phyloP scores from a whole-genome alignment of 768 basidiomycete genomes.

The Rhodotorula babjevae region DNA sequence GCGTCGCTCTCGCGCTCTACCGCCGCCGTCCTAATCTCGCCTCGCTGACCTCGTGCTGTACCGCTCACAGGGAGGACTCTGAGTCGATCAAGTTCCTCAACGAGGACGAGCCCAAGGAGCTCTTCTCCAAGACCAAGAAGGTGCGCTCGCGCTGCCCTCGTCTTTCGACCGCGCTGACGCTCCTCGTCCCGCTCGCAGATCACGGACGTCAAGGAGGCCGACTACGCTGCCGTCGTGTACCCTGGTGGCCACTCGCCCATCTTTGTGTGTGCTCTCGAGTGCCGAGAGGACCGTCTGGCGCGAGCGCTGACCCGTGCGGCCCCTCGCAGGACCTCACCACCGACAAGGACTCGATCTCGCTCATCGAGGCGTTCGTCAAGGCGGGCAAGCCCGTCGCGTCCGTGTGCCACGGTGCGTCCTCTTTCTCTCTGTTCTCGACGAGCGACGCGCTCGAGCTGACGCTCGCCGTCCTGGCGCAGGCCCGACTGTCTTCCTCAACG shows the following conservation, averaged over 20 bases:
- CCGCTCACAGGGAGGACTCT: slow-evolving; percentile 52
- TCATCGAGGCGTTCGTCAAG: slow-evolving; percentile 50
- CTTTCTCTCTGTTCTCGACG: too few relatives aligned
- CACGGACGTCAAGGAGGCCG: slow-evolving; percentile 56
- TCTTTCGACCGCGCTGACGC: too few relatives aligned
- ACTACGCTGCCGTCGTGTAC: slow-evolving; percentile 72
- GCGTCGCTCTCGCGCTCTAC: neutral
- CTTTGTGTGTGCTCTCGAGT: slow-evolving; percentile 50
- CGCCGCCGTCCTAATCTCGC: neutral
- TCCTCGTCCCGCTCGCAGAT: slow-evolving; percentile 47
- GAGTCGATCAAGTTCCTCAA: slow-evolving; percentile 49
- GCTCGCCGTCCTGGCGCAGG: slow-evolving; percentile 46
- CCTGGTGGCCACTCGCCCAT: slow-evolving; percentile 68
- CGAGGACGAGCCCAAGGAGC: slow-evolving; percentile 51
- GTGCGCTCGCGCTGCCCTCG: neutral
- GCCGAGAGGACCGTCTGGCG: slow-evolving; percentile 45
- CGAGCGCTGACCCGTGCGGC: too few relatives aligned
- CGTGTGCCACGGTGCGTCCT: slow-evolving; percentile 60
- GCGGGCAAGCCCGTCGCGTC: slow-evolving; percentile 63
- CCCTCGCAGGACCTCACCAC: slow-evolving; percentile 1
- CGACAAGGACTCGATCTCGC: slow-evolving; percentile 7
- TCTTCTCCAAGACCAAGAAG: slow-evolving; percentile 58
- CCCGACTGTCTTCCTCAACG: slow-evolving; percentile 52
- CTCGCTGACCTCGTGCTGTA: neutral
- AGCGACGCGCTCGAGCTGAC: neutral